Evolutionary conservation across 2,329 filamentous ascomycete species (phyloP).

Genomic region (Orbilia blumenaviensis): DNA sequence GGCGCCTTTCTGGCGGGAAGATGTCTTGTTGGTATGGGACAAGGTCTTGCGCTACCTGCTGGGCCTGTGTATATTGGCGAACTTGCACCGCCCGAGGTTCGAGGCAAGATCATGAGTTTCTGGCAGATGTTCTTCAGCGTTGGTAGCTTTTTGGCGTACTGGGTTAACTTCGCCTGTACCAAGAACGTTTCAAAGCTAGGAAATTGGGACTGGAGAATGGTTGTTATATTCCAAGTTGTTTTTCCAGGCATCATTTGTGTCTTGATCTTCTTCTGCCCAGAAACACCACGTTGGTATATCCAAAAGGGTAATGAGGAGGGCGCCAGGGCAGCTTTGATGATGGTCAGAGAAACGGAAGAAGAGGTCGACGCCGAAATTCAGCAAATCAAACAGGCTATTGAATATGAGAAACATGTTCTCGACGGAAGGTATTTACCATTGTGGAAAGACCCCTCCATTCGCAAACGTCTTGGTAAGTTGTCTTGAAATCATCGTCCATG

Average conservation of each 20-base stretch:
- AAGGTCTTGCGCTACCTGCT: slow-evolving; percentile 73
- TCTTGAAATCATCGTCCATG: no score
- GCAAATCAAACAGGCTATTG: slow-evolving; percentile 73
- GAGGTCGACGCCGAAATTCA: slow-evolving; percentile 74
- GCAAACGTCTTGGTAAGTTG: slow-evolving; percentile 68
- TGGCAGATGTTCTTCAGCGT: slow-evolving; percentile 76
- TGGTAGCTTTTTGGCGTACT: slow-evolving; percentile 72
- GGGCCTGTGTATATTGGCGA: slow-evolving; percentile 78
- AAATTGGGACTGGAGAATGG: slow-evolving; percentile 77
- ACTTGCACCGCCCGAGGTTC: slow-evolving; percentile 71
- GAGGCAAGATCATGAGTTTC: slow-evolving; percentile 74
- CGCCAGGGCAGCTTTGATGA: slow-evolving; percentile 67
- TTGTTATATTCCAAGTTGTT: slow-evolving; percentile 76
- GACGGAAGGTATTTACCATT: slow-evolving; percentile 73
- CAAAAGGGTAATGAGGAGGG: slow-evolving; percentile 70
- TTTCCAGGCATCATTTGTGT: slow-evolving; percentile 71
- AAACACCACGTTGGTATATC: slow-evolving; percentile 75
- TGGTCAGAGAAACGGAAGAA: slow-evolving; percentile 72
- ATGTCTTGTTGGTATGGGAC: slow-evolving; percentile 74
- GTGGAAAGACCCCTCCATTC: slow-evolving; percentile 74
- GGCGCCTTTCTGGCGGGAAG: slow-evolving; percentile 75
- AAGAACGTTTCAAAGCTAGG: slow-evolving; percentile 65
- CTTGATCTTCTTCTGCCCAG: slow-evolving; percentile 73
- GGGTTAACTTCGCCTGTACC: slow-evolving; percentile 72
- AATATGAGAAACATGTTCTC: slow-evolving; percentile 74